Evolutionary conservation across 352 stramenopile genomes (phyloP).

Genomic region (Globisporangium abappressorium): DNA sequence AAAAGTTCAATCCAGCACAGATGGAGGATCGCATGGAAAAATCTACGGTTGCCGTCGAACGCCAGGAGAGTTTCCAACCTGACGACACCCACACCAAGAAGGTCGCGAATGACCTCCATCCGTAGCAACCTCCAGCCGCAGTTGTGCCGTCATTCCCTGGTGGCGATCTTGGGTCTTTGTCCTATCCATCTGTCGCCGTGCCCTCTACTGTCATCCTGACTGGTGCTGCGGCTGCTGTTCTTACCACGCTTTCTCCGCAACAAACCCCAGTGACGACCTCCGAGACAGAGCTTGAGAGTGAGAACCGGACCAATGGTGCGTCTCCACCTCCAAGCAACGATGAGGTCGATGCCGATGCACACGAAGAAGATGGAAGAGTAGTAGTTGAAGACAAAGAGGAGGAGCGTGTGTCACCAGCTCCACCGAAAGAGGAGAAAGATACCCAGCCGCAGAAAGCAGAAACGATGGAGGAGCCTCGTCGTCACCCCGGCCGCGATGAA

Average conservation of each 20-base stretch:
- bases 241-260: not conserved
- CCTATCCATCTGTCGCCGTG: not conserved
- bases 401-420: not conserved
- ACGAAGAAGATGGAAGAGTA: not conserved
- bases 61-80: not conserved
- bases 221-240: not conserved
- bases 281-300: not conserved
- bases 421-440: not conserved
- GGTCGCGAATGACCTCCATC: not conserved
- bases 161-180: not conserved
- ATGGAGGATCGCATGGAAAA: constrained; percentile 5
- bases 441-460: not conserved
- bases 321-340: not conserved
- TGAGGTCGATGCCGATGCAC: not conserved
- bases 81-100: not conserved
- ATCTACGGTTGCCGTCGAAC: not conserved
- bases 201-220: not conserved
- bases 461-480: not conserved
- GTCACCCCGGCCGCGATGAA: constrained; percentile 4
- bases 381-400: not conserved
- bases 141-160: not conserved
- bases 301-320: not conserved
- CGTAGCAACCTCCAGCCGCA: not conserved
- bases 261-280: not conserved
- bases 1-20: not conserved